Conservation (phyloP, 208 protist genomes). For the Acanthamoeba divionensis region DNA sequence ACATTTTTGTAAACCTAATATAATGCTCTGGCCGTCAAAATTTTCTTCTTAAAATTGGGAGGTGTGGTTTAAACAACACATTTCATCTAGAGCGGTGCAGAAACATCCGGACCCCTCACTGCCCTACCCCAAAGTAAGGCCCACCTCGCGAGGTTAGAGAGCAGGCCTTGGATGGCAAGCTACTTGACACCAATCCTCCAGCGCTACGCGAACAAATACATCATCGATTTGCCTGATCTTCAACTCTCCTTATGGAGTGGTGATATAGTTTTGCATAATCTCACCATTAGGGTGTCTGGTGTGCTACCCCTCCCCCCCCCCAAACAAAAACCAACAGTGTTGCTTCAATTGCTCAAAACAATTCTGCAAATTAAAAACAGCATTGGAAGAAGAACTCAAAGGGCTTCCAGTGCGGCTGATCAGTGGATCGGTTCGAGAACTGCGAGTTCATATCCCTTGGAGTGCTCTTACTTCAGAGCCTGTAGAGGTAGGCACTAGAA, state of each 20-base stretch:
- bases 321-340: too few relatives aligned
- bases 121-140: too few relatives aligned
- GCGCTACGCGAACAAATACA: slow-evolving; percentile 33
- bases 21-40: too few relatives aligned
- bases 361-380: neutral
- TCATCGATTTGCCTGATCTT: slow-evolving; percentile 18
- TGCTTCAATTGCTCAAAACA: too few relatives aligned
- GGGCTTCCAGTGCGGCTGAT: neutral
- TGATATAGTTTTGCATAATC: slow-evolving; percentile 26
- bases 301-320: too few relatives aligned
- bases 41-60: too few relatives aligned
- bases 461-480: slow-evolving; percentile 25
- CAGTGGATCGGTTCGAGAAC: slow-evolving; percentile 13
- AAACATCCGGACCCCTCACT: too few relatives aligned
- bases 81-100: too few relatives aligned
- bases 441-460: slow-evolving; percentile 42
- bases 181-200: slow-evolving; percentile 30
- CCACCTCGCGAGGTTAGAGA: too few relatives aligned
- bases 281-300: slow-evolving; percentile 15
- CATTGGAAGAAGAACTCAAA: slow-evolving; percentile 15
- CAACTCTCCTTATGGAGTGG: slow-evolving; percentile 35
- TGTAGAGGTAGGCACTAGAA: neutral
- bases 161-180: neutral
- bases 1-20: too few relatives aligned
- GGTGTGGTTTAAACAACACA: too few relatives aligned